Evolutionary conservation across 1,139 yeast species (phyloP), one percentile per base, ranked within the genome.

Genomic region (Waltiozyma sp.): DNA sequence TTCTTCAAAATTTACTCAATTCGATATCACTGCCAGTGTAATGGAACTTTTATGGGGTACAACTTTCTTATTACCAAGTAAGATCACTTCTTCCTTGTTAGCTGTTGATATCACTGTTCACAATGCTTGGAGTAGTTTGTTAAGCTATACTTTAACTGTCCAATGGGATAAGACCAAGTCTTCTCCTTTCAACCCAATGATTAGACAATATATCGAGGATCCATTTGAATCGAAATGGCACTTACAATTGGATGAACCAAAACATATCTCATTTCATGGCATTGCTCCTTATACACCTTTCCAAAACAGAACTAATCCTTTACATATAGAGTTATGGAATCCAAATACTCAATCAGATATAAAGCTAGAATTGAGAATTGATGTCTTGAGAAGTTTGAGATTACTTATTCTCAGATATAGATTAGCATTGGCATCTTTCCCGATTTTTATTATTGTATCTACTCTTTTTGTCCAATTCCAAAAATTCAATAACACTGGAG

Each of bases 181-280:
- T 33, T 56, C 57, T 33, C 49, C 62, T 15, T 79, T 80, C 52
- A 62, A 72, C n/a, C 82, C 94, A 0, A 67, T 86, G 35, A 60
- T 84, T 3, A 70, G 87, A 43, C 95, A 87, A 59, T 72, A 74
- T 63, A 66, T 77, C 3, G 65, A 69, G n/a, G 78, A 76, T 37
- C 85, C 85, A 3, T 72, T 65, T 52, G 96, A 88, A 58, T 72
- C 85, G 0, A 87, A 86, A 60, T 86, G 91, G 85, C 82, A 78
- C 53, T 60, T 80, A 7, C 68, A 77, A 43, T 52, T 75, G 2
- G 60, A 64, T 5, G 57, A 64, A 10, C 53, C 60, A 38, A 60
- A 37, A 52, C 70, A 35, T 61, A 65, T 51, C 56, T 76, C 39
- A 66, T 66, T 80, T 56, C 93, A 85, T 57, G 85, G 86, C n/a